These are phyloP conservation scores for Taphrina wiesneri DNA, from an alignment of 1,139 yeast species.

Conservation along the genomic window DNA sequence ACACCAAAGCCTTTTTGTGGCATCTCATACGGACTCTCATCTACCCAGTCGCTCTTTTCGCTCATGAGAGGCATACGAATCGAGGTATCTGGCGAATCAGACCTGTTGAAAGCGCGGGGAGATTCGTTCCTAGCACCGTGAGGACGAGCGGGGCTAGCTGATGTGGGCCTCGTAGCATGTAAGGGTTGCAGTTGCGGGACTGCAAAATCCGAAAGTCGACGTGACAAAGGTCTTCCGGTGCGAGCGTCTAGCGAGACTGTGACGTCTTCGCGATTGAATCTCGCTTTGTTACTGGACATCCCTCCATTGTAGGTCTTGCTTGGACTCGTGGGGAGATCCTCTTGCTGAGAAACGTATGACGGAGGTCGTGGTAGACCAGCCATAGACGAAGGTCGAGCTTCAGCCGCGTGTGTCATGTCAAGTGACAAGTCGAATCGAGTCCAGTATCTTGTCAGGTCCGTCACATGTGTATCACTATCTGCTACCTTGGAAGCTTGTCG, in stretches of 20 bases:
- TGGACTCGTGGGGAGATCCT: neutral
- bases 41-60: constrained; percentile 12
- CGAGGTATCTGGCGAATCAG: constrained; percentile 19
- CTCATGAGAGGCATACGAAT: constrained; percentile 21
- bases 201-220: constrained; percentile 3
- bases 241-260: neutral
- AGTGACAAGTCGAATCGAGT: neutral
- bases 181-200: neutral
- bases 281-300: neutral
- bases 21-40: neutral
- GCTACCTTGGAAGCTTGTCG: too few relatives aligned
- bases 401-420: neutral
- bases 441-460: neutral
- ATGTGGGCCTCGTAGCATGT: neutral
- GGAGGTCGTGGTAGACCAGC: neutral
- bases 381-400: neutral
- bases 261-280: neutral
- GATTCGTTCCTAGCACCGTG: constrained; percentile 5
- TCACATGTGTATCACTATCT: too few relatives aligned
- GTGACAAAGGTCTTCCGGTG: neutral
- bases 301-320: neutral
- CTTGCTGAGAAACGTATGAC: constrained; percentile 3
- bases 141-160: constrained; percentile 13
- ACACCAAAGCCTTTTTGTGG: neutral
- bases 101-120: neutral